These are phyloP conservation scores for Nicotiana benthamiana DNA, from an alignment of 257 asterid genomes.

Conservation along the genomic window DNA sequence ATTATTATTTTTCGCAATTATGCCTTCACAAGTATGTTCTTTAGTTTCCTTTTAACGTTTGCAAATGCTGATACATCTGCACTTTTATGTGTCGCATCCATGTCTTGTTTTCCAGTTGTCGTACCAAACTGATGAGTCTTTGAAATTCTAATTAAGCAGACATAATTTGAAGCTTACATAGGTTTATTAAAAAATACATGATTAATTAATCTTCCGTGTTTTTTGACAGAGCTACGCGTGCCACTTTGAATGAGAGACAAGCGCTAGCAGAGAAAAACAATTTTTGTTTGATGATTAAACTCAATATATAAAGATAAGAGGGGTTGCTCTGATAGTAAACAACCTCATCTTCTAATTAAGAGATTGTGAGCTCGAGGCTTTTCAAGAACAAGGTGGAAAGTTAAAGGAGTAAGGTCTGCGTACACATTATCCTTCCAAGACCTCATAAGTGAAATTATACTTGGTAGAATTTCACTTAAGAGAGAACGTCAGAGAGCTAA, in stretches of 20 bases:
- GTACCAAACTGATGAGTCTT: neutral
- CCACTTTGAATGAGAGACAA: neutral
- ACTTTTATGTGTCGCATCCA: neutral
- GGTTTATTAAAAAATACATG: neutral
- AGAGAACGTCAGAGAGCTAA: too few relatives aligned
- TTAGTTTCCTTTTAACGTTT: neutral
- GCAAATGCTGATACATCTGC: neutral
- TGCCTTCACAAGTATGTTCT: neutral
- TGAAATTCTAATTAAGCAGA: neutral
- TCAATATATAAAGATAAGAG: neutral
- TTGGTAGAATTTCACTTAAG: too few relatives aligned
- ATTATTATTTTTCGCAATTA: neutral
- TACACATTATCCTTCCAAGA: too few relatives aligned
- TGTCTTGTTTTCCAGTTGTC: neutral
- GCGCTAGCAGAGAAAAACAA: neutral
- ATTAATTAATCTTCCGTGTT: neutral
- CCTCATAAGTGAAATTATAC: too few relatives aligned
- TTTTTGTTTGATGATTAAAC: neutral
- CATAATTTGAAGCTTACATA: neutral
- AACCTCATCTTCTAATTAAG: too few relatives aligned
- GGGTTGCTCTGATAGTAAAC: too few relatives aligned
- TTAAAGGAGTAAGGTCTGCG: too few relatives aligned
- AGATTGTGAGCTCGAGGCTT: too few relatives aligned
- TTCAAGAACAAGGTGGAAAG: too few relatives aligned
- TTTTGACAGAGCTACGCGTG: neutral